Percentiles rank a stretch among this genome's conserved stretches.
phyloP scores from a whole-genome alignment of 2,329 filamentous ascomycete species.

The Talaromyces marneffei region DNA sequence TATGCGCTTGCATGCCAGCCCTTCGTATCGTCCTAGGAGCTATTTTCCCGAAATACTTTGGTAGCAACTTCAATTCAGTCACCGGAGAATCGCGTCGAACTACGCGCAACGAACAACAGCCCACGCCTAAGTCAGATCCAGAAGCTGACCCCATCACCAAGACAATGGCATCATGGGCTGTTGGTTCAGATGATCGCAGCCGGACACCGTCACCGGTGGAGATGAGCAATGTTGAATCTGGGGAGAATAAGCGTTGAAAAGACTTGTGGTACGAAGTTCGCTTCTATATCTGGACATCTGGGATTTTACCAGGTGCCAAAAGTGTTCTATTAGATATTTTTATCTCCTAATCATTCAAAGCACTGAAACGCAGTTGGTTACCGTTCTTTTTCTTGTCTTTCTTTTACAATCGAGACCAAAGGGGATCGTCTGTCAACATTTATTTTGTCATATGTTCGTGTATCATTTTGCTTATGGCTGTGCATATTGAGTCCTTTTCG shows the following conservation, averaged over 20 bases:
- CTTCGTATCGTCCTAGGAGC: slow-evolving; percentile 13
- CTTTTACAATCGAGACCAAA: neutral
- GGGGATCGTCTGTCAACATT: neutral
- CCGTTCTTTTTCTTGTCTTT: neutral
- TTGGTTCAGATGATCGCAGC: slow-evolving; percentile 4
- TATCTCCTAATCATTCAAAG: no score
- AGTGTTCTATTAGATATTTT: neutral
- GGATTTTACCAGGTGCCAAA: no score
- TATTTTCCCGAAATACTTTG: slow-evolving; percentile 11
- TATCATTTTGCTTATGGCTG: neutral
- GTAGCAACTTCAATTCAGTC: slow-evolving; percentile 12
- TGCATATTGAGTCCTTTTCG: neutral
- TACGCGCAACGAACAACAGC: neutral
- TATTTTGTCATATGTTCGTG: neutral
- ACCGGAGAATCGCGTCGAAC: neutral
- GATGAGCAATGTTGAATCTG: neutral
- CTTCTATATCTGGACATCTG: no score
- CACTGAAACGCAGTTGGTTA: neutral
- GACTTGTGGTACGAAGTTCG: neutral
- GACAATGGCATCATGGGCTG: slow-evolving; percentile 1
- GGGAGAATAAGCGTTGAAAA: neutral
- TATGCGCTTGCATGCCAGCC: slow-evolving; percentile 40
- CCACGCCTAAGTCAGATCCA: slow-evolving; percentile 6
- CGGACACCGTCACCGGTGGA: slow-evolving; percentile 11
- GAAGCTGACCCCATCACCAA: slow-evolving; percentile 8